Evolutionary conservation across 257 asterid genomes (phyloP).

Genomic region (Nicotiana obtusifolia): DNA sequence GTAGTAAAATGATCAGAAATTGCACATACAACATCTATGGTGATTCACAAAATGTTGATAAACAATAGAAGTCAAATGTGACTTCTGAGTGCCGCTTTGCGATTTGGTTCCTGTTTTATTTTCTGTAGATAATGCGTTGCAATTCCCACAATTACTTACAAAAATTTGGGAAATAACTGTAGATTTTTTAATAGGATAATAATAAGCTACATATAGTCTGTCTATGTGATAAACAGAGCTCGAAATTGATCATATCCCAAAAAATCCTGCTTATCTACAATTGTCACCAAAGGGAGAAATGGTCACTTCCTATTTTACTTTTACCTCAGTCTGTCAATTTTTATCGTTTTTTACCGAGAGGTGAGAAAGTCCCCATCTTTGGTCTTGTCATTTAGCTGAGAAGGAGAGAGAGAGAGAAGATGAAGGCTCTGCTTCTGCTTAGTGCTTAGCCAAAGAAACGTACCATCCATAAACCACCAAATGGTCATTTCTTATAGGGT

Average conservation of each 20-base stretch:
- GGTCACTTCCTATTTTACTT: not conserved
- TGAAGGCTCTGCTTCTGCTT: conserved; percentile 2
- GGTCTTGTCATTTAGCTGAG: conserved; percentile 41
- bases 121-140: not conserved
- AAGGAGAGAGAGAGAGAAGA: not conserved
- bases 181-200: not conserved
- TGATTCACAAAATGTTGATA: not conserved
- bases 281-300: conserved; percentile 14
- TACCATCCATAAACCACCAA: conserved; percentile 18
- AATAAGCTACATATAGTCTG: not conserved
- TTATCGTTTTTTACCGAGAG: conserved; percentile 20
- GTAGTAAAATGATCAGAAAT: not conserved
- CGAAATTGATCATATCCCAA: conserved; percentile 13
- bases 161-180: not conserved
- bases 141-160: no score
- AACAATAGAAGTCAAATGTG: not conserved
- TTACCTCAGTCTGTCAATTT: not conserved
- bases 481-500: conserved; percentile 1
- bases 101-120: not conserved
- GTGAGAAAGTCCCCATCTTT: conserved; percentile 40
- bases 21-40: not conserved
- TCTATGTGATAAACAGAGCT: not conserved
- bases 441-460: conserved; percentile 11
- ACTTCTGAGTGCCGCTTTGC: not conserved
- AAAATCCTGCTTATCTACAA: conserved; percentile 6